Percentiles rank a stretch among this genome's conserved stretches.
These are phyloP conservation scores for Strobilomyces confusus DNA, from an alignment of 768 basidiomycete species.

Conservation along the genomic window DNA sequence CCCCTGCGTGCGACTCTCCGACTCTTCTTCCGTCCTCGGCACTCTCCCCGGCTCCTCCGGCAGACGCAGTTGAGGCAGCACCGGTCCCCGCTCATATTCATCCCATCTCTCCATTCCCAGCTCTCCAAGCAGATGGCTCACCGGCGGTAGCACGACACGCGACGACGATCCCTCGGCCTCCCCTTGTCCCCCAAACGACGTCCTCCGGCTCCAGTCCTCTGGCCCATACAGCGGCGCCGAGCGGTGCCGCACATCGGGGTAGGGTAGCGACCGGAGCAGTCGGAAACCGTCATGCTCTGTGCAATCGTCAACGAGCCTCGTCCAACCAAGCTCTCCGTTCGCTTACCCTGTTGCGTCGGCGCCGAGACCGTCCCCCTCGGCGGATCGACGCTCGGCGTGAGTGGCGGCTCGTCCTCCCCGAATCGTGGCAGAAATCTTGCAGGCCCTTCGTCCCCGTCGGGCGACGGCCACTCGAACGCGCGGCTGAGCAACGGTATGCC, in stretches of 20 bases:
- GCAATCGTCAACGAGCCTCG: slow-evolving; percentile 3
- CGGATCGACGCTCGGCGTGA: slow-evolving; percentile 13
- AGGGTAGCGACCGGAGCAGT: slow-evolving; percentile 15
- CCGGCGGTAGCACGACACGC: slow-evolving; percentile 27
- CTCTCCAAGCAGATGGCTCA: slow-evolving; percentile 23
- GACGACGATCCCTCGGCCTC: slow-evolving; percentile 17
- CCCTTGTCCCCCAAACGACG: slow-evolving; percentile 21
- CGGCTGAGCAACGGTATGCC: slow-evolving; percentile 18
- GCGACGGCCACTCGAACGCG: slow-evolving; percentile 25
- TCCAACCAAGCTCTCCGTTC: background rate
- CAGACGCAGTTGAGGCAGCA: slow-evolving; percentile 28
- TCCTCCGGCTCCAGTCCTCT: slow-evolving; percentile 21
- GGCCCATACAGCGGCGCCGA: slow-evolving; percentile 23
- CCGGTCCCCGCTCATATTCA: slow-evolving; percentile 19
- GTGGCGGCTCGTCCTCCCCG: slow-evolving; percentile 12
- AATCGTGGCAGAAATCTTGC: slow-evolving; percentile 9
- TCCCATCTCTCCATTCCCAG: slow-evolving; percentile 18
- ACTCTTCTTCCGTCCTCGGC: slow-evolving; percentile 9
- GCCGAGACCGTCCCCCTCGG: slow-evolving; percentile 5
- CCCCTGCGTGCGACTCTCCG: slow-evolving; percentile 7
- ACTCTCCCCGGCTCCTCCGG: slow-evolving; percentile 16
- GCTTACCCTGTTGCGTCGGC: slow-evolving; percentile 21
- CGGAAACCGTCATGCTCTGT: slow-evolving; percentile 18
- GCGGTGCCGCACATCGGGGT: slow-evolving; percentile 23
- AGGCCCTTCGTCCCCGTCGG: slow-evolving; percentile 15